Evolutionary conservation across 192 early-diverging fungal genomes (phyloP).

Genomic region (Backusella mclennaniae): DNA sequence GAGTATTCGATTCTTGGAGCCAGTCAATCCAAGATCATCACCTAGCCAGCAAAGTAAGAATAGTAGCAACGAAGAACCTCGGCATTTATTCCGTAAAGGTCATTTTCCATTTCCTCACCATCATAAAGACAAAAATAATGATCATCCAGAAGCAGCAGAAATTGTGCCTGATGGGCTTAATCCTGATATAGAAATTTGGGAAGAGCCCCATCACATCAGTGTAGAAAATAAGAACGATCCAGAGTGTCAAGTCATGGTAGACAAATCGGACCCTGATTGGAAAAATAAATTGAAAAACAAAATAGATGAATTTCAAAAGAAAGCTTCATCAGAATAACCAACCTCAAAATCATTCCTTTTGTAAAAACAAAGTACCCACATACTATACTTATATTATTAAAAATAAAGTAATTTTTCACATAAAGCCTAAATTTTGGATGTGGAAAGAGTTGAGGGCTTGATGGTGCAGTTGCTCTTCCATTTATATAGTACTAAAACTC

Average conservation of each 20-base stretch:
- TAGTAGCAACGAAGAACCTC: background rate
- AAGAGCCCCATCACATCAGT: slow-evolving; percentile 11
- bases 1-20: slow-evolving; percentile 38
- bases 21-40: slow-evolving; percentile 29
- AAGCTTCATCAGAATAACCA: background rate
- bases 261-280: slow-evolving; percentile 22
- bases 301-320: slow-evolving; percentile 21
- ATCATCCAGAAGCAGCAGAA: background rate
- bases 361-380: background rate
- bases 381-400: background rate
- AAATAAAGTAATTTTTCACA: background rate
- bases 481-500: too few species aligned
- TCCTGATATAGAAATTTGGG: slow-evolving; percentile 24
- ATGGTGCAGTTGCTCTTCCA: too few species aligned
- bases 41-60: background rate
- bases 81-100: background rate
- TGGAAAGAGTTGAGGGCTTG: background rate
- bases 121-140: background rate
- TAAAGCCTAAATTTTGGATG: too few species aligned
- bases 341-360: background rate
- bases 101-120: background rate
- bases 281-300: background rate
- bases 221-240: slow-evolving; percentile 17
- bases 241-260: background rate
- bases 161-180: background rate